Percentiles rank a stretch among this genome's conserved stretches.
Conservation (phyloP, 306 rosid species). For the Alnus glutinosa region DNA sequence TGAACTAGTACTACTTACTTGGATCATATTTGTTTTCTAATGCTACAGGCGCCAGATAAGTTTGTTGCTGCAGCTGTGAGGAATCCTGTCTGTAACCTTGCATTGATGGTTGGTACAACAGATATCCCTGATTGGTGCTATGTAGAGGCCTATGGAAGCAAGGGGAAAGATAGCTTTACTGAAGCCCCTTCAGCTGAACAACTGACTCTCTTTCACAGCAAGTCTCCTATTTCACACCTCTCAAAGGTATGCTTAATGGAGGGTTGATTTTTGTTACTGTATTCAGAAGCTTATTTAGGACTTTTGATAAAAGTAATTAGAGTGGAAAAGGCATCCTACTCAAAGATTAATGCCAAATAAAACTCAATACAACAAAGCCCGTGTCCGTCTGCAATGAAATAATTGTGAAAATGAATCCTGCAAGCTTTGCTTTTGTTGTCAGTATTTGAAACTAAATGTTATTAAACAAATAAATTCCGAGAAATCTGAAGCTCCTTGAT, state of each 20-base stretch:
- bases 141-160: slow-evolving; percentile 63
- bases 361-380: neutral
- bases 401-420: neutral
- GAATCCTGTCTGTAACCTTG: slow-evolving; percentile 76
- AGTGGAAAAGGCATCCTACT: slow-evolving; percentile 11
- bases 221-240: slow-evolving; percentile 78
- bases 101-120: slow-evolving; percentile 77
- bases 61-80: slow-evolving; percentile 71
- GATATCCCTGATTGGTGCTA: slow-evolving; percentile 93
- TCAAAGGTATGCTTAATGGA: slow-evolving; percentile 47
- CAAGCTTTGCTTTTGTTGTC: neutral
- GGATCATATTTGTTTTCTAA: slow-evolving; percentile 21
- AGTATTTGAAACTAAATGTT: neutral
- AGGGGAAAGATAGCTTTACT: slow-evolving; percentile 43
- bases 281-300: neutral
- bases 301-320: slow-evolving; percentile 8
- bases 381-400: neutral
- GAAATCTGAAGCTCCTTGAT: neutral
- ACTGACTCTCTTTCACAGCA: slow-evolving; percentile 53
- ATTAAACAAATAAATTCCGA: neutral
- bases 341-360: slow-evolving; percentile 4
- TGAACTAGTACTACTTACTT: neutral
- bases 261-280: slow-evolving; percentile 15
- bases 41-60: slow-evolving; percentile 73
- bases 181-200: slow-evolving; percentile 60